These are phyloP conservation scores for Solanum hybrid DNA, from an alignment of 305 asterid species.

Conservation along the genomic window DNA sequence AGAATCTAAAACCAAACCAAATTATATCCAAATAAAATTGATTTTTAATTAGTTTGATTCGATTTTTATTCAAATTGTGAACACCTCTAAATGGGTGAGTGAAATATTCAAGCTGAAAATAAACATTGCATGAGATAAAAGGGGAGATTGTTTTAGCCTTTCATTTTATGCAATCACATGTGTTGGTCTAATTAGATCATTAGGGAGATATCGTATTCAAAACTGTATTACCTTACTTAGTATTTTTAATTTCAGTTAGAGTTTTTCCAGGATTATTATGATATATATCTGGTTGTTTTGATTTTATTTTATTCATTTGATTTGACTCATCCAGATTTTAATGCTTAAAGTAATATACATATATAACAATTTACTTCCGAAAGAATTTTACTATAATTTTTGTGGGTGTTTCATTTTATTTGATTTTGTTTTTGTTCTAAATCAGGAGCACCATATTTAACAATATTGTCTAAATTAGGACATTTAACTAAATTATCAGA, in stretches of 20 bases:
- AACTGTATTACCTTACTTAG: not conserved
- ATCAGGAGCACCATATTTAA: not conserved
- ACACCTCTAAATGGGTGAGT: not conserved
- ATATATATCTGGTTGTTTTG: not conserved
- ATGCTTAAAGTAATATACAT: not conserved
- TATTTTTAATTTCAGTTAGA: not conserved
- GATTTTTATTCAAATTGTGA: too few relatives aligned
- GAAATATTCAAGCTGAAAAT: too few relatives aligned
- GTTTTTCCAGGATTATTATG: not conserved
- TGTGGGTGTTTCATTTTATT: not conserved
- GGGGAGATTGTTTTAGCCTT: not conserved
- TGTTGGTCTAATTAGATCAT: not conserved
- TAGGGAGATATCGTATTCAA: not conserved
- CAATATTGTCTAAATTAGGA: not conserved
- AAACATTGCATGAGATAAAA: too few relatives aligned
- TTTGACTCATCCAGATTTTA: not conserved
- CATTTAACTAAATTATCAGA: not conserved
- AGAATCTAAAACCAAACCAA: too few relatives aligned
- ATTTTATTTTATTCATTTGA: not conserved
- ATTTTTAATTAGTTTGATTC: too few relatives aligned
- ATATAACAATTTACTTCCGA: not conserved
- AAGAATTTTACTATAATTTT: not conserved
- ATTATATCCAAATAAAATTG: too few relatives aligned
- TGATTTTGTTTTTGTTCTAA: not conserved
- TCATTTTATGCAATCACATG: not conserved